These are phyloP conservation scores for Bonia amplexicaulis DNA, from an alignment of 176 grass and related monocot genomes.

Conservation along the genomic window DNA sequence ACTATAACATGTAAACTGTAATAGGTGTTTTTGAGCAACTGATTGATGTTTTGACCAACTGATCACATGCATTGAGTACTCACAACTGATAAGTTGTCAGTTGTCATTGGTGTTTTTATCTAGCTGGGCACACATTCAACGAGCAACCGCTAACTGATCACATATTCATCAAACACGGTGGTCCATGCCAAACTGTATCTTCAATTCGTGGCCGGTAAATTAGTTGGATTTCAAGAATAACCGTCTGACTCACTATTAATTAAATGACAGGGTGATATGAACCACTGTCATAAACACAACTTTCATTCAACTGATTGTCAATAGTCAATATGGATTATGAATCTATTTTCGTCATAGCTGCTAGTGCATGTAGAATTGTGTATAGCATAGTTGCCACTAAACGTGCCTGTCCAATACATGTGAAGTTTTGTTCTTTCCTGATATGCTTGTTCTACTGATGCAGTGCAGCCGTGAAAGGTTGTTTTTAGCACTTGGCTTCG, in stretches of 20 bases:
- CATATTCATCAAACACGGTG: not conserved
- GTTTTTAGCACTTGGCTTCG: constrained; percentile 71
- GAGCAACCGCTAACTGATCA: not conserved
- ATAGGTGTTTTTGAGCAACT: not conserved
- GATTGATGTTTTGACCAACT: not conserved
- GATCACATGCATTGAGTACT: not conserved
- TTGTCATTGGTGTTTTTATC: not conserved
- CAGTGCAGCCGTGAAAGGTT: constrained; percentile 73
- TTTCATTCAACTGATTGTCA: not conserved
- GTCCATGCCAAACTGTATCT: not conserved
- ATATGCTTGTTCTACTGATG: constrained; percentile 25
- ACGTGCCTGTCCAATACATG: not conserved
- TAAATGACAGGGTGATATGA: not conserved
- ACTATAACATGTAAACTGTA: not conserved
- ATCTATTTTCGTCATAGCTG: not conserved
- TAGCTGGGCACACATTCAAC: not conserved
- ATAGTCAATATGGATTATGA: not conserved
- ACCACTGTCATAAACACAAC: not conserved
- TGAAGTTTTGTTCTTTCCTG: constrained; percentile 16
- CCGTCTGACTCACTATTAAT: not conserved
- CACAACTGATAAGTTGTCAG: not conserved
- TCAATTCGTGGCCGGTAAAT: not conserved
- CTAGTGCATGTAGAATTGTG: not conserved
- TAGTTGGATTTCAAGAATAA: constrained; percentile 1
- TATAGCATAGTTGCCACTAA: constrained; percentile 7